Evolutionary conservation across 176 grass and related monocot species (phyloP).

Genomic region (Tillandsia fasciculata): DNA sequence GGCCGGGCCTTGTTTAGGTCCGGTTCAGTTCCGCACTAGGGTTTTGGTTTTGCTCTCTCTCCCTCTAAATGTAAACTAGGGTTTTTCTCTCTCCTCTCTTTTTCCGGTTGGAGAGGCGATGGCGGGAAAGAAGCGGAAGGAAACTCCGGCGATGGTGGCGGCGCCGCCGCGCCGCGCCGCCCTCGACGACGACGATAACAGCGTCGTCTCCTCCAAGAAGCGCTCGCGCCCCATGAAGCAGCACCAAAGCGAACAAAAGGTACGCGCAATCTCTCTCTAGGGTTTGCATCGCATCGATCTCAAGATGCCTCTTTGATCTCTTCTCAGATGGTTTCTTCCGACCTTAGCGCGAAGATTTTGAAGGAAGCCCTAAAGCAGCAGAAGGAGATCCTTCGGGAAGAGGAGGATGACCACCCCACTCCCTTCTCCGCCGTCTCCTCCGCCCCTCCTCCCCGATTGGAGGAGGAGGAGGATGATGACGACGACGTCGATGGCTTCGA

Average conservation of each 20-base stretch:
- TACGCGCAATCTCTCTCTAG: neutral
- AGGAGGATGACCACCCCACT: slow-evolving; percentile 6
- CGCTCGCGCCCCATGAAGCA: slow-evolving; percentile 51
- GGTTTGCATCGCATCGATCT: neutral
- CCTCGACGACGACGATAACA: slow-evolving; percentile 37
- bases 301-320: neutral
- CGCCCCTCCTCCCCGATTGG: slow-evolving; percentile 2
- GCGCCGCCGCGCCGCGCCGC: slow-evolving; percentile 33
- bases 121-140: slow-evolving; percentile 79
- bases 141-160: slow-evolving; percentile 1
- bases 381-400: slow-evolving; percentile 53
- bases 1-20: too few species aligned
- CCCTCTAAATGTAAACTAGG: neutral
- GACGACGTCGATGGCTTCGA: slow-evolving; percentile 74
- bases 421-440: slow-evolving; percentile 23
- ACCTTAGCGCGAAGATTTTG: slow-evolving; percentile 71
- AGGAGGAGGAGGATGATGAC: slow-evolving; percentile 22
- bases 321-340: slow-evolving; percentile 40
- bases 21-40: too few species aligned
- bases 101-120: slow-evolving; percentile 13
- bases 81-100: neutral
- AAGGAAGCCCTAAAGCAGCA: slow-evolving; percentile 75
- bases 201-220: slow-evolving; percentile 45
- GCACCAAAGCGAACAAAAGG: slow-evolving; percentile 64
- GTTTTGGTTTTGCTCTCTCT: too few species aligned